A percentile compares a stretch with the other conserved stretches of the same genome.
Conservation (phyloP, 331 rosid genomes). For the Ulmus americana region DNA sequence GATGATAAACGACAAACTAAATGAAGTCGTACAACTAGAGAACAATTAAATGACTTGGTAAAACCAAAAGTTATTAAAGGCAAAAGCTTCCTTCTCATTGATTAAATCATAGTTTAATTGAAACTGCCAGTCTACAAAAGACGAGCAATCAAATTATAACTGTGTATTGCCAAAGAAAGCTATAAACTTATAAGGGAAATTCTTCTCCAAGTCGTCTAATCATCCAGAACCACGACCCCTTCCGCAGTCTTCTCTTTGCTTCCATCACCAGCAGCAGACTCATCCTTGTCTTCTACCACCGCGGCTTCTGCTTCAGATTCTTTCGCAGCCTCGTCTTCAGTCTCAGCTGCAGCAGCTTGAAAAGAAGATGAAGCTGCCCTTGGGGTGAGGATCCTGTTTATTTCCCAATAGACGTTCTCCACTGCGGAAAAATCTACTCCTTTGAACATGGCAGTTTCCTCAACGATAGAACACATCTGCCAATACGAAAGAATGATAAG, state of each 20-base stretch:
- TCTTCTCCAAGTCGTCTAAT: slow-evolving; percentile 12
- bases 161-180: not conserved
- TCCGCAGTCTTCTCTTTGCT: slow-evolving; percentile 24
- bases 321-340: slow-evolving; percentile 22
- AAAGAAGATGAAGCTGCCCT: slow-evolving; percentile 13
- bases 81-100: too few species aligned
- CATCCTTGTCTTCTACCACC: slow-evolving; percentile 30
- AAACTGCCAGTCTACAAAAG: too few species aligned
- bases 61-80: too few species aligned
- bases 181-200: not conserved
- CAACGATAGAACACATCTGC: slow-evolving; percentile 78
- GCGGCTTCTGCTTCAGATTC: slow-evolving; percentile 24
- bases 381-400: slow-evolving; percentile 47
- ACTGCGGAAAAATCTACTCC: slow-evolving; percentile 34
- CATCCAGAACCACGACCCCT: slow-evolving; percentile 44
- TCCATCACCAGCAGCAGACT: slow-evolving; percentile 24
- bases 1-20: too few species aligned
- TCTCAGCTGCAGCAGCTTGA: slow-evolving; percentile 27
- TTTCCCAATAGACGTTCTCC: slow-evolving; percentile 42
- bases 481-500: slow-evolving; percentile 10
- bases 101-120: too few species aligned
- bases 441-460: slow-evolving; percentile 35
- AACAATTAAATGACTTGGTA: too few species aligned
- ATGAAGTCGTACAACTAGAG: too few species aligned
- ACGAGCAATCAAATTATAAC: too few species aligned